Conservation (phyloP, 1,284 basidiomycete genomes). For the Takashimella tepidaria region DNA sequence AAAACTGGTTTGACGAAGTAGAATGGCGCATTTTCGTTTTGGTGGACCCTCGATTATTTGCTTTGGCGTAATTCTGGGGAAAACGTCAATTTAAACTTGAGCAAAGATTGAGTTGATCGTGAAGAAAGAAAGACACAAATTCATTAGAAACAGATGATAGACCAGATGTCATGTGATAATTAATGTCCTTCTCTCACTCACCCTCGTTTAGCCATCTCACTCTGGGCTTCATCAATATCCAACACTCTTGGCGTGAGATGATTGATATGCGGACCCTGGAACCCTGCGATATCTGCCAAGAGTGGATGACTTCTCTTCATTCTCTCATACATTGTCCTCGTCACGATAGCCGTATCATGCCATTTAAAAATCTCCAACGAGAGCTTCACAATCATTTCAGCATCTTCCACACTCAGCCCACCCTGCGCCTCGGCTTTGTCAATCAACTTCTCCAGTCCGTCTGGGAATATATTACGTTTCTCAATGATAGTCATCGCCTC, state of each 20-base stretch:
- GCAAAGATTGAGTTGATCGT: no score
- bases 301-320: slow-evolving; percentile 43
- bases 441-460: slow-evolving; percentile 33
- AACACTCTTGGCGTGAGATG: slow-evolving; percentile 50
- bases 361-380: slow-evolving; percentile 48
- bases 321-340: slow-evolving; percentile 33
- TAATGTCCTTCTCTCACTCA: no score
- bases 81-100: no score
- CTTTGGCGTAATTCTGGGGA: slow-evolving; percentile 48
- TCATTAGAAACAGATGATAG: no score
- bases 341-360: slow-evolving; percentile 44
- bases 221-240: slow-evolving; percentile 49
- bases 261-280: slow-evolving; percentile 50
- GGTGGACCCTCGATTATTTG: slow-evolving; percentile 49
- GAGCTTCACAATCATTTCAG: slow-evolving; percentile 36
- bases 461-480: slow-evolving; percentile 44
- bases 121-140: no score
- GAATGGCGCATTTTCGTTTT: slow-evolving; percentile 38
- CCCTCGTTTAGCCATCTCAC: slow-evolving; percentile 41
- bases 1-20: slow-evolving; percentile 49
- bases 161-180: no score
- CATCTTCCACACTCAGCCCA: slow-evolving; percentile 25
- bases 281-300: slow-evolving; percentile 48
- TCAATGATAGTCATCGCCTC: slow-evolving; percentile 34
- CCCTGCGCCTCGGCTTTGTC: slow-evolving; percentile 36